These are phyloP conservation scores for Fonsecaea erecta DNA, from an alignment of 2,329 filamentous ascomycete species.

Conservation along the genomic window DNA sequence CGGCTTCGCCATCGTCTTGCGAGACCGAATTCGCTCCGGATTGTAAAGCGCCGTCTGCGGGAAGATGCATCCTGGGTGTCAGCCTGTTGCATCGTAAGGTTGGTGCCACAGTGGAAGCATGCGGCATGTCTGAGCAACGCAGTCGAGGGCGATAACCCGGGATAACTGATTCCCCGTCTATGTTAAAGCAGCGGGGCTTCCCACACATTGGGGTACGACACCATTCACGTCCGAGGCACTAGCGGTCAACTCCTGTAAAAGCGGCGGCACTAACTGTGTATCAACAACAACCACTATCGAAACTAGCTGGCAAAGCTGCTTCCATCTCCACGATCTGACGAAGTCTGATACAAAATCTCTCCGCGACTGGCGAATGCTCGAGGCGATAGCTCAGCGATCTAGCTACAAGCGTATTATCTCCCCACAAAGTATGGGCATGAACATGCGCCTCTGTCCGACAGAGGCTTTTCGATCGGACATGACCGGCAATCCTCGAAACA, in stretches of 20 bases:
- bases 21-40: conserved; percentile 29
- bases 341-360: background rate
- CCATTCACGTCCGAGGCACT: no score
- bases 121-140: background rate
- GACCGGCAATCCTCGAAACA: background rate
- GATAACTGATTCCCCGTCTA: background rate
- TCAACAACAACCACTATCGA: no score
- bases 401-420: background rate
- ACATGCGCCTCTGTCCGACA: background rate
- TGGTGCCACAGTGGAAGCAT: background rate
- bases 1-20: conserved; percentile 44
- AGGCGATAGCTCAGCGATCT: background rate
- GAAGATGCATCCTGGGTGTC: conserved; percentile 5
- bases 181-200: background rate
- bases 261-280: background rate
- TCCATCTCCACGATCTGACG: no score
- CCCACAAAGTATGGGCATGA: background rate
- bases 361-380: background rate
- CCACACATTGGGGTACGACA: no score
- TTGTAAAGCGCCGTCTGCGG: conserved; percentile 28
- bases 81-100: conserved; percentile 16
- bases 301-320: no score
- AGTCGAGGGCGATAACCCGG: background rate
- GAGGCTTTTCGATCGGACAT: background rate
- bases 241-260: no score